Evolutionary conservation across 2,329 filamentous ascomycete genomes (phyloP), one percentile per base, ranked within the genome.

Genomic region (Thelonectria olida): DNA sequence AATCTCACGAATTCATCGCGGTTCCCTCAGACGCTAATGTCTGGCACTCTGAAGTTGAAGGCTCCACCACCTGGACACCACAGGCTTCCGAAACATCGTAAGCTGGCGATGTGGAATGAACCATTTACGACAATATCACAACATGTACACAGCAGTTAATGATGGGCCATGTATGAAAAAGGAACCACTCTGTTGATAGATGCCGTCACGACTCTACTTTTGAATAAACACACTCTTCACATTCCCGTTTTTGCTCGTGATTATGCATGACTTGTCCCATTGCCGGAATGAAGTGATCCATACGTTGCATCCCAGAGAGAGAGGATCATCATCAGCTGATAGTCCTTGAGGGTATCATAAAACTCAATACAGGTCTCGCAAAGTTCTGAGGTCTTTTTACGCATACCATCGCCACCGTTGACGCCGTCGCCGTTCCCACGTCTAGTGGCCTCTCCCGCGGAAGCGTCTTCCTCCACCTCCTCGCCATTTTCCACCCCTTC

Each of bases 1-100:
- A 59, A 9, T 76, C 75, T 19, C 76, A 77, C 54, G 82, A 86
- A 36, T 90, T 87, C 52, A 81, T 83, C 15, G 76, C 81, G 62
- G 82, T 86, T n/a, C 78, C 77, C 7, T 71, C 75, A 13, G 78
- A 80, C 52, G 68, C 71, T 44, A 80, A 80, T 54, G 77, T 80
- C 17, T 80, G 78, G 78, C 74, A 74, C 61, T 70, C 80, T 69
- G 71, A 80, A 44, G 67, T 78, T 10, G 72, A 82, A 38, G 69
- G 81, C 51, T 77, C 83, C 75, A 77, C 83, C 75, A 71, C 85
- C 65, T 80, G 84, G 85, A 77, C 69, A 28, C 67, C 72, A 13
- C 67, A 76, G 28, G 42, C 54, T n/a, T 62, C 70, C 15, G 72
- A 64, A 19, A 61, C 68, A 28, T 61, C 66, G 47, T 72, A 53